A percentile compares a stretch with the other conserved stretches of the same genome.
These are phyloP conservation scores for Fusarium luffae DNA, from an alignment of 2,329 filamentous ascomycete genomes.

Conservation along the genomic window DNA sequence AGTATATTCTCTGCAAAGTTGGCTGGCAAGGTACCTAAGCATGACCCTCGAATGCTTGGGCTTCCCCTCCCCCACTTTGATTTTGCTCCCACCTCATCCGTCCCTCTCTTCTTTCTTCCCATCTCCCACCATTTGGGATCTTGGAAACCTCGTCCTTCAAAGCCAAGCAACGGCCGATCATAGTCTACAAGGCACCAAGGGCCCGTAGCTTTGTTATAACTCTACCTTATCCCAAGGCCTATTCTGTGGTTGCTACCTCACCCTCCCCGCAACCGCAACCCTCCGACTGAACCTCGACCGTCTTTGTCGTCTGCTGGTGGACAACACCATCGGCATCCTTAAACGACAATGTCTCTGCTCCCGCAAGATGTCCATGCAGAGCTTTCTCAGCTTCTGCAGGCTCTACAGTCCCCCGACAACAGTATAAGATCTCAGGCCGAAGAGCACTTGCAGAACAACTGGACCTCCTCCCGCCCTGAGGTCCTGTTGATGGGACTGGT, in stretches of 20 bases:
- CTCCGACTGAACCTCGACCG: slow-evolving; percentile 25
- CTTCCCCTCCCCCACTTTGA: slow-evolving; percentile 45
- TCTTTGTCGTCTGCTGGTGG: slow-evolving; percentile 46
- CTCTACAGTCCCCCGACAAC: slow-evolving; percentile 91
- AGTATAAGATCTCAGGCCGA: slow-evolving; percentile 85
- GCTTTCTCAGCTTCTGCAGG: slow-evolving; percentile 86
- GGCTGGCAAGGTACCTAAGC: slow-evolving; percentile 16
- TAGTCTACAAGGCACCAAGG: slow-evolving; percentile 36
- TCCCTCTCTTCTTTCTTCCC: slow-evolving; percentile 44
- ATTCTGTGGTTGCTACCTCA: slow-evolving; percentile 2
- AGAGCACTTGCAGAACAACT: slow-evolving; percentile 89
- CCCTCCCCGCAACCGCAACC: background rate
- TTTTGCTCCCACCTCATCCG: slow-evolving; percentile 40
- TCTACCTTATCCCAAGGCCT: background rate
- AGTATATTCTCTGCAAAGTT: slow-evolving; percentile 24
- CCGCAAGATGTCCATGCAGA: slow-evolving; percentile 85
- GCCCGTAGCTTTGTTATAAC: slow-evolving; percentile 34
- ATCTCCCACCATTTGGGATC: slow-evolving; percentile 42
- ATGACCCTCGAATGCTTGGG: slow-evolving; percentile 30
- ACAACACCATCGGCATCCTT: slow-evolving; percentile 45
- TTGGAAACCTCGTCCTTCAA: slow-evolving; percentile 38
- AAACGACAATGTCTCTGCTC: slow-evolving; percentile 79
- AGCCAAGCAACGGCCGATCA: slow-evolving; percentile 27
- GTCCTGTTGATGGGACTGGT: slow-evolving; percentile 92
- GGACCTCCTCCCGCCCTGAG: slow-evolving; percentile 84